These are phyloP conservation scores for Rhododendron ferrugineum DNA, from an alignment of 148 eudicot genomes.

Conservation along the genomic window DNA sequence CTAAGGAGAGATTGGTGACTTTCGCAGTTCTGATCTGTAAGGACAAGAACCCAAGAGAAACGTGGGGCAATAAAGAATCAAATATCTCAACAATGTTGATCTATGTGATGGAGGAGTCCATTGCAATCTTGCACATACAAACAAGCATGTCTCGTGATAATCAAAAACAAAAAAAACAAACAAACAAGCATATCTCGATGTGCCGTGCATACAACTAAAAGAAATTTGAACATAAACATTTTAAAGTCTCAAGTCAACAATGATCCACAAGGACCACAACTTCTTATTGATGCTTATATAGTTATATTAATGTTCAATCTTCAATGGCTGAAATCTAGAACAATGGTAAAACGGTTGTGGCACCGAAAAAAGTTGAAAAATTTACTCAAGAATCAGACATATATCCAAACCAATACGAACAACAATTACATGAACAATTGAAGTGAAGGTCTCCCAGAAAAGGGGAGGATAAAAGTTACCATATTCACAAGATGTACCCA, in stretches of 20 bases:
- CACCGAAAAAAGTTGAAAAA: background rate
- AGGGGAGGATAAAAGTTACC: background rate
- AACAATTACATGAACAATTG: background rate
- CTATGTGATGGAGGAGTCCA: background rate
- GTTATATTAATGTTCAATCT: too few relatives aligned
- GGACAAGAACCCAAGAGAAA: background rate
- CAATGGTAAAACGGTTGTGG: background rate
- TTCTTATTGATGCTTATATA: background rate
- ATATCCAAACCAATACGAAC: background rate
- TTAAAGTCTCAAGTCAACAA: background rate
- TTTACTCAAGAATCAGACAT: background rate
- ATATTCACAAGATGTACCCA: background rate
- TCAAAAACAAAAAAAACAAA: too few relatives aligned
- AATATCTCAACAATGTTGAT: background rate
- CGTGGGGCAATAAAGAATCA: background rate
- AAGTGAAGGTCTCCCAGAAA: background rate
- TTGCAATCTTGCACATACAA: background rate
- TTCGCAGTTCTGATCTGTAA: slow-evolving; percentile 65
- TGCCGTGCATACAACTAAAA: background rate
- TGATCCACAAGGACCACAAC: background rate
- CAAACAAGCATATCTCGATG: background rate
- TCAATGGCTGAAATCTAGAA: background rate
- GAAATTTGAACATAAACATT: background rate
- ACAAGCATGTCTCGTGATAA: background rate
- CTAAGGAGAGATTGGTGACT: slow-evolving; percentile 78